Percentiles rank a stretch among this genome's conserved stretches.
phyloP scores from a whole-genome alignment of 2,329 filamentous ascomycete genomes.

The Trichophyton equinum region DNA sequence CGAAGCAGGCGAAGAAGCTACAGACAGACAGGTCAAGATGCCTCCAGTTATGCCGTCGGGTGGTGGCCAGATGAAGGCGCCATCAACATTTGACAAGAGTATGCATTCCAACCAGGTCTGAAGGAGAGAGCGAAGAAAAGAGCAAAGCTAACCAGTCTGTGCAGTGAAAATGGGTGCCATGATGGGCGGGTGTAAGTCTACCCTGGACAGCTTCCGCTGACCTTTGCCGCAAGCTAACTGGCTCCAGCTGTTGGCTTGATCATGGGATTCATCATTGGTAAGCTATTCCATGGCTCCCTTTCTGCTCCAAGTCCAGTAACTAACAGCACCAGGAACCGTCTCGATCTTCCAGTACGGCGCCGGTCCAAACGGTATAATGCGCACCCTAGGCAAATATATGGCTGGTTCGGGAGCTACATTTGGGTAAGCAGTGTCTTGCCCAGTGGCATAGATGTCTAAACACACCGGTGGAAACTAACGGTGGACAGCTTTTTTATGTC shows the following conservation, averaged over 20 bases:
- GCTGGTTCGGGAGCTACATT: conserved; percentile 87
- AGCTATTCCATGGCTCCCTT: conserved; percentile 16
- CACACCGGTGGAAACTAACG: neutral
- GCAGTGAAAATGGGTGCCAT: conserved; percentile 95
- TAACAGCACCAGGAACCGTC: conserved; percentile 53
- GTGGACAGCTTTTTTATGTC: conserved; percentile 84
- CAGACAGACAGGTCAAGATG: conserved; percentile 30
- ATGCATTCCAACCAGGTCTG: conserved; percentile 20
- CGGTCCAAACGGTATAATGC: conserved; percentile 83
- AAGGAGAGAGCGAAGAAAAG: conserved; percentile 18
- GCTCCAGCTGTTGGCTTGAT: conserved; percentile 75
- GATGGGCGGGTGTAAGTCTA: conserved; percentile 84
- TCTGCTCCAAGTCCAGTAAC: neutral
- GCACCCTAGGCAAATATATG: conserved; percentile 96
- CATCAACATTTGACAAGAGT: conserved; percentile 62
- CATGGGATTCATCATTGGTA: conserved; percentile 97
- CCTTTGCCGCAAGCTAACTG: neutral
- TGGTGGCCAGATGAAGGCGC: conserved; percentile 39
- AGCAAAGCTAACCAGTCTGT: conserved; percentile 11
- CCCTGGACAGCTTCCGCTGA: neutral
- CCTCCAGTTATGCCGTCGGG: conserved; percentile 44
- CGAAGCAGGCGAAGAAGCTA: neutral
- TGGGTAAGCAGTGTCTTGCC: conserved; percentile 48
- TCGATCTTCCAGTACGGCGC: conserved; percentile 94
- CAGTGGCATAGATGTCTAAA: neutral